Conservation (phyloP, 768 basidiomycete species). For the Macrolepiota dolichaula region DNA sequence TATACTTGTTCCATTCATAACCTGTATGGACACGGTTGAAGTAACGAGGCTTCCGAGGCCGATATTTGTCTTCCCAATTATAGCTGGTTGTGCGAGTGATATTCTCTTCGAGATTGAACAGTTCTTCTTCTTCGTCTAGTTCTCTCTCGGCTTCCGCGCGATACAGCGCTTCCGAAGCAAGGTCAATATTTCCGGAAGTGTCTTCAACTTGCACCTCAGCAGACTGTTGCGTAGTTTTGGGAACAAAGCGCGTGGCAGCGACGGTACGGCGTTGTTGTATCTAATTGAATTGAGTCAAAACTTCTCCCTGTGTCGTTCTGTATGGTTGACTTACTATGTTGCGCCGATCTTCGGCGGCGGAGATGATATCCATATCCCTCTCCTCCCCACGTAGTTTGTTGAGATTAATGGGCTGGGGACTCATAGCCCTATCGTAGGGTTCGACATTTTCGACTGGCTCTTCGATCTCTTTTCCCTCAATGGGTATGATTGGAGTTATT, state of each 20-base stretch:
- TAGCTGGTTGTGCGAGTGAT: slow-evolving; percentile 81
- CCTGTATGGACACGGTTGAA: slow-evolving; percentile 99
- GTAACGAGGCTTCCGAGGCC: slow-evolving; percentile 95
- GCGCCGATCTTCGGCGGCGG: slow-evolving; percentile 60
- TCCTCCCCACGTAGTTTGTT: slow-evolving; percentile 72
- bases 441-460: slow-evolving; percentile 65
- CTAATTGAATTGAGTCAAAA: slow-evolving; percentile 33
- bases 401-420: slow-evolving; percentile 72
- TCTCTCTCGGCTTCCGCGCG: slow-evolving; percentile 90
- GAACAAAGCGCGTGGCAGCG: slow-evolving; percentile 83
- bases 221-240: slow-evolving; percentile 62
- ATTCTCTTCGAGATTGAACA: slow-evolving; percentile 92
- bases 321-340: slow-evolving; percentile 50
- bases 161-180: slow-evolving; percentile 88
- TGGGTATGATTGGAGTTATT: slow-evolving; percentile 29
- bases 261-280: slow-evolving; percentile 77
- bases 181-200: slow-evolving; percentile 60
- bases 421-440: slow-evolving; percentile 83
- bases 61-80: slow-evolving; percentile 98
- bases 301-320: not conserved
- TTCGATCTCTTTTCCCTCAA: slow-evolving; percentile 28
- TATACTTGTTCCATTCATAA: slow-evolving; percentile 99
- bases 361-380: slow-evolving; percentile 73
- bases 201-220: slow-evolving; percentile 58
- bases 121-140: slow-evolving; percentile 92